Evolutionary conservation across 31 red algal species (phyloP).

Genomic region (Asparagopsis taxiformis): DNA sequence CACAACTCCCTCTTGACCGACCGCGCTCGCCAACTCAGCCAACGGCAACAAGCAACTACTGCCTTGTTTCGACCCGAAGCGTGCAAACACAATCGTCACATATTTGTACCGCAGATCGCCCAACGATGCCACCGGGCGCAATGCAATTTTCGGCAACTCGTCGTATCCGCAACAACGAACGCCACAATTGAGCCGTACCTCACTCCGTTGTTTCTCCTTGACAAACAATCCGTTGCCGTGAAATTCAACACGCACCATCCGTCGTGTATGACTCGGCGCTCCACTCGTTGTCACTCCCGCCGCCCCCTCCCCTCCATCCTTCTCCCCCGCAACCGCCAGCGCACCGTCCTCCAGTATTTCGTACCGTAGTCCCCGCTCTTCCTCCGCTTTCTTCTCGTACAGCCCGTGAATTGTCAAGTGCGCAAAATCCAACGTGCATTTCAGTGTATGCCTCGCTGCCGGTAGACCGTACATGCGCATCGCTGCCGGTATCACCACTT

Average conservation of each 20-base stretch:
- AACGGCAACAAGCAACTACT: conserved; percentile 54
- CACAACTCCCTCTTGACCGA: conserved; percentile 4
- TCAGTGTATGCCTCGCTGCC: conserved; percentile 1
- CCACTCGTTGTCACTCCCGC: neutral
- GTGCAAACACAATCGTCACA: conserved; percentile 57
- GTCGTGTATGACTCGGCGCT: conserved; percentile 17
- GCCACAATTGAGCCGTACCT: conserved; percentile 31
- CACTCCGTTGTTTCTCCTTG: conserved; percentile 18
- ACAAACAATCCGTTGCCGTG: conserved; percentile 44
- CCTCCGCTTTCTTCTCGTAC: conserved; percentile 42
- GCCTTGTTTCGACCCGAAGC: conserved; percentile 8
- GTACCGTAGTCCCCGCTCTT: conserved; percentile 9
- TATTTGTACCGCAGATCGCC: conserved; percentile 35
- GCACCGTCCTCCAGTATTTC: conserved; percentile 41
- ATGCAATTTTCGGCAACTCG: conserved; percentile 50
- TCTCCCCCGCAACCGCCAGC: conserved; percentile 5
- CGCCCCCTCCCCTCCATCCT: too few relatives aligned
- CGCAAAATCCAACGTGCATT: conserved; percentile 51
- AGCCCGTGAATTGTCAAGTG: conserved; percentile 16
- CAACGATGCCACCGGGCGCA: conserved; percentile 26
- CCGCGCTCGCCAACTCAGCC: conserved; percentile 9
- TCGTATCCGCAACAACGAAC: neutral
- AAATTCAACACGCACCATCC: conserved; percentile 22
- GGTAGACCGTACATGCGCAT: conserved; percentile 10
- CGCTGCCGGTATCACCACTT: conserved; percentile 16